A percentile compares a stretch with the other conserved stretches of the same genome.
Evolutionary conservation across 1,284 basidiomycete species (phyloP).

Genomic region (Caloboletus inedulis): DNA sequence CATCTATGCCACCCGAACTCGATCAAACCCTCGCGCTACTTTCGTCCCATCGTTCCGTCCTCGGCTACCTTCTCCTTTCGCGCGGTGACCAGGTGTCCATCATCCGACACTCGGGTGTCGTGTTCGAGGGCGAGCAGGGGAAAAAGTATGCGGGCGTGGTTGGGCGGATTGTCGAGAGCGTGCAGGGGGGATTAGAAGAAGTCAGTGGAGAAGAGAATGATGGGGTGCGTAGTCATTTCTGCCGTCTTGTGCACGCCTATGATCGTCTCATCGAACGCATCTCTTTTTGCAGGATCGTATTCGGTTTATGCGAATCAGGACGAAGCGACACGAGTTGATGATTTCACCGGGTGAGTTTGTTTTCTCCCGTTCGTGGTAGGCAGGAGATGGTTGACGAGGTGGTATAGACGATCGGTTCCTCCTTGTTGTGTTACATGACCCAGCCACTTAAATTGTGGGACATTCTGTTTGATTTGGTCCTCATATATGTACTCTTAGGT

Average conservation of each 20-base stretch:
- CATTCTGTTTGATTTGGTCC: neutral
- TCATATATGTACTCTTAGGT: conserved; percentile 17
- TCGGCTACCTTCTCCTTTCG: conserved; percentile 84
- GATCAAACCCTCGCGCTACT: conserved; percentile 77
- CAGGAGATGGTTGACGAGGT: neutral
- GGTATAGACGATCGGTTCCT: conserved; percentile 74
- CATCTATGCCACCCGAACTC: conserved; percentile 59
- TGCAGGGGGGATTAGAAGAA: conserved; percentile 70
- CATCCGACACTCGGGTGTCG: conserved; percentile 77
- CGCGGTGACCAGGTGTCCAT: conserved; percentile 64
- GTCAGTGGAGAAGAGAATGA: conserved; percentile 57
- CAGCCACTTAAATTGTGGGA: conserved; percentile 36
- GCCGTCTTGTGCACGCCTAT: neutral
- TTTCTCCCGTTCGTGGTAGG: neutral
- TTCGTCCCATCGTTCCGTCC: conserved; percentile 78
- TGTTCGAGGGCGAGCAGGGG: conserved; percentile 87
- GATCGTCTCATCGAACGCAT: neutral
- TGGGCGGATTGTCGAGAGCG: conserved; percentile 75
- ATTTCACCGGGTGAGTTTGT: conserved; percentile 79
- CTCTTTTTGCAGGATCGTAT: conserved; percentile 71
- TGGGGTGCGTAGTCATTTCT: conserved; percentile 39
- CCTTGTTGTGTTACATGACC: conserved; percentile 83
- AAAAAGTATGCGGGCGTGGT: conserved; percentile 75
- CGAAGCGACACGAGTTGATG: conserved; percentile 89
- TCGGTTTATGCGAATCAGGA: conserved; percentile 86